Evolutionary conservation across 1,284 basidiomycete genomes (phyloP).

Genomic region (Rhodofomes roseus): DNA sequence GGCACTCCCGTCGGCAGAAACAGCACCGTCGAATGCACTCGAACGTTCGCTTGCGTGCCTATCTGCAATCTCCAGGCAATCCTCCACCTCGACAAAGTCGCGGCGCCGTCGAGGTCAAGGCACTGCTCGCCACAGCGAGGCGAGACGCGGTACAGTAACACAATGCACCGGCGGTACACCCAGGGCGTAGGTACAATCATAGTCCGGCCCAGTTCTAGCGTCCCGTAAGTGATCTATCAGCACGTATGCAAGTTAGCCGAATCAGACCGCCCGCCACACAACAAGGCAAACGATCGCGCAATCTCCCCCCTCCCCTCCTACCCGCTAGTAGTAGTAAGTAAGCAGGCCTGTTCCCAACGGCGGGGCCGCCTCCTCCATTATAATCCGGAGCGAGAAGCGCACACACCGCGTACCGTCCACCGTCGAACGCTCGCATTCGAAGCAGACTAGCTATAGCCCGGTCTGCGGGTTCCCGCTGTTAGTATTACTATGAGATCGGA

Average conservation of each 20-base stretch:
- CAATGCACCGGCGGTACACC: too few species aligned
- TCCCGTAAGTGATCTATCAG: not conserved
- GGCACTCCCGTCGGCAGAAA: not conserved
- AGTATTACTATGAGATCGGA: not conserved
- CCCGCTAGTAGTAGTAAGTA: too few species aligned
- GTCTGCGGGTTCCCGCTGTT: not conserved
- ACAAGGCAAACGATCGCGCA: conserved; percentile 1
- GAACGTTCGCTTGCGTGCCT: not conserved
- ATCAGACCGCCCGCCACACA: not conserved
- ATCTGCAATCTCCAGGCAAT: too few species aligned
- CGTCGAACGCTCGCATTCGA: too few species aligned
- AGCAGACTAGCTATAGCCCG: not conserved
- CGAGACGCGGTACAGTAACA: not conserved
- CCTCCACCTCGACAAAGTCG: too few species aligned
- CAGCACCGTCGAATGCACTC: not conserved
- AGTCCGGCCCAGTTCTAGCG: not conserved
- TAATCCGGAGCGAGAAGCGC: too few species aligned
- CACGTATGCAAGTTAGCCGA: not conserved
- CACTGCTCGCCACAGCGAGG: not conserved
- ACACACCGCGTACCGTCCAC: too few species aligned
- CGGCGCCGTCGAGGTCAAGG: too few species aligned
- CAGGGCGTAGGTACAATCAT: not conserved
- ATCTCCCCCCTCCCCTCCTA: too few species aligned
- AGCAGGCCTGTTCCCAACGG: too few species aligned
- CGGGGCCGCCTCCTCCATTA: too few species aligned